Evolutionary conservation across 495 filamentous ascomycete genomes (phyloP), one percentile per base, ranked within the genome.

Genomic region (Sabuloglossum arenarium): DNA sequence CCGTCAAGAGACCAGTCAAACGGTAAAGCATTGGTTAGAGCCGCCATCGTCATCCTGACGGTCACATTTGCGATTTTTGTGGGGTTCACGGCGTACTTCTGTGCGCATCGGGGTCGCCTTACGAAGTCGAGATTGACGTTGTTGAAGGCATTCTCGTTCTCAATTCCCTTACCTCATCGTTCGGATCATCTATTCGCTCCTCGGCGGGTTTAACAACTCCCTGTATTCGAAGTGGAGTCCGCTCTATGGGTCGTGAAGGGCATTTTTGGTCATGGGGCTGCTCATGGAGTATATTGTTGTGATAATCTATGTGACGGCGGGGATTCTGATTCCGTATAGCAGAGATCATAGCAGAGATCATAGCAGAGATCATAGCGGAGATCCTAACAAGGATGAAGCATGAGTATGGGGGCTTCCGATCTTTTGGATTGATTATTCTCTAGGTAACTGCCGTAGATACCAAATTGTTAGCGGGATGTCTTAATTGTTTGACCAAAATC

Each of bases 201-300:
- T 67, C 6, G 64, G 62, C 1, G 58, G 62, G 3, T 63, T 64
- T 51, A 28, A 6, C 30, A 55, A 59, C 21, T 6, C 61, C 19
- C 55, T 56, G 1, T 58, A 61, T 31, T 31, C 54, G 23, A 61
- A 54, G 12, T 68, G 64, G 64, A 61, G 61, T 37, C 52, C 60
- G 23, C 28, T 67, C 10, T 47, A 3, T 3, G 64, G 65, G 23
- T 59, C 60, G 1, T 59, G 64, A 56, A 58, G 56, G 27, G 63
- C 65, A 14, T 65, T 64, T 47, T 42, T 67, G 25, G 25, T 64
- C 3, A 66, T 69, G 67, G 66, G 57, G 6, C 29, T 67, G 43
- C 3, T 67, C 11, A 65, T 66, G 64, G 65, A 69, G 39, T 67
- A 64, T 49, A 55, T 39, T 14, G 66, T 69, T 23, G 59, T 69